A percentile compares a stretch with the other conserved stretches of the same genome.
These are phyloP conservation scores for Wickerhamomyces tratensis DNA, from an alignment of 805 yeast species.

Conservation along the genomic window DNA sequence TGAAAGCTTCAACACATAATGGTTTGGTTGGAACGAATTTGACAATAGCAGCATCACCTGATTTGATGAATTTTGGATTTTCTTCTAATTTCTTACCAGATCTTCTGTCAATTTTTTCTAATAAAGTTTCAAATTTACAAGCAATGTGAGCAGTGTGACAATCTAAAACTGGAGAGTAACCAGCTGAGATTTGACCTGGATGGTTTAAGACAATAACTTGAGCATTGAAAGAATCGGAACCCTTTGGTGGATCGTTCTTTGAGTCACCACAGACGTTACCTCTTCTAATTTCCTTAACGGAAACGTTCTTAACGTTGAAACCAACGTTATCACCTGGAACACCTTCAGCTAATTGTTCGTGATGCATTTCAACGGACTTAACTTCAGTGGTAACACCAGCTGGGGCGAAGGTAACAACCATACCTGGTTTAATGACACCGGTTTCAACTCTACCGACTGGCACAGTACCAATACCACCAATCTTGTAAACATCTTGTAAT, in stretches of 20 bases:
- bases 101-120: slow-evolving; percentile 89
- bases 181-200: slow-evolving; percentile 90
- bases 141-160: slow-evolving; percentile 94
- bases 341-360: slow-evolving; percentile 80
- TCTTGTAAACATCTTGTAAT: slow-evolving; percentile 89
- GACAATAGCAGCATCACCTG: slow-evolving; percentile 96
- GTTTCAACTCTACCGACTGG: slow-evolving; percentile 95
- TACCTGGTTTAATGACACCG: slow-evolving; percentile 89
- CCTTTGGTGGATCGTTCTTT: slow-evolving; percentile 88
- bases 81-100: slow-evolving; percentile 91
- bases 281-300: slow-evolving; percentile 88
- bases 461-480: slow-evolving; percentile 92
- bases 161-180: slow-evolving; percentile 88
- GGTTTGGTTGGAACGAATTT: slow-evolving; percentile 85
- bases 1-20: slow-evolving; percentile 92
- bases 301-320: slow-evolving; percentile 90
- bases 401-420: slow-evolving; percentile 86
- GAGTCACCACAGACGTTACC: slow-evolving; percentile 94
- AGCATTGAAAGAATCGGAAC: slow-evolving; percentile 74
- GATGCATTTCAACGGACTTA: slow-evolving; percentile 91
- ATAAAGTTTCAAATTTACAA: slow-evolving; percentile 73
- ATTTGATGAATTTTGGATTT: slow-evolving; percentile 85
- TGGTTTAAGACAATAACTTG: slow-evolving; percentile 88
- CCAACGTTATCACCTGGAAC: slow-evolving; percentile 91
- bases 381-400: slow-evolving; percentile 90